Conservation (phyloP, 192 early-diverging fungal genomes). For the Coemansia sp. region DNA sequence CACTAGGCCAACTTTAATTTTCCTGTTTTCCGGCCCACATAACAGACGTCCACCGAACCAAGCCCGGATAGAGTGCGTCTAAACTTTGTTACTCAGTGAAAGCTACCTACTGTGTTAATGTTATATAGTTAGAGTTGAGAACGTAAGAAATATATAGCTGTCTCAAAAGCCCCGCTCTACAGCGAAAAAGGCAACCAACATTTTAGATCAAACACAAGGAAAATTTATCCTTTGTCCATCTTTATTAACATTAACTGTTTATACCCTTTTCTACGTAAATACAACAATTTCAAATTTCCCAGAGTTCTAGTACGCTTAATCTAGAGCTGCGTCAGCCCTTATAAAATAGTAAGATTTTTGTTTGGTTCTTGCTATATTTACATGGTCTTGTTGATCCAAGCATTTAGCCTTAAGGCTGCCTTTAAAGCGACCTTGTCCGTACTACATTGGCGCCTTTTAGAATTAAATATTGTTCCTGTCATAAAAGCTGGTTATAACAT, state of each 20-base stretch:
- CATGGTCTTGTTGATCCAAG: neutral
- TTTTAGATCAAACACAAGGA: neutral
- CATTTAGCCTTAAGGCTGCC: neutral
- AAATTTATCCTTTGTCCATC: neutral
- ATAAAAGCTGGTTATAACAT: neutral
- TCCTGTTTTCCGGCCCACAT: neutral
- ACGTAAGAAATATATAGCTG: neutral
- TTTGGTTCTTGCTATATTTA: neutral
- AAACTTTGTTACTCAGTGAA: neutral
- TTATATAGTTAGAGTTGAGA: neutral
- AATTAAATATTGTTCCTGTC: constrained; percentile 2
- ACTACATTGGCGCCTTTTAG: neutral
- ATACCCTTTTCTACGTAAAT: neutral
- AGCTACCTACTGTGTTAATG: neutral
- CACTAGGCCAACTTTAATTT: neutral
- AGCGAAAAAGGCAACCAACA: neutral
- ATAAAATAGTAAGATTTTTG: neutral
- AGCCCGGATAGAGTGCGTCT: neutral
- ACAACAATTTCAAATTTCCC: neutral
- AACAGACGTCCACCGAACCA: neutral
- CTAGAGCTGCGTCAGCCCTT: neutral
- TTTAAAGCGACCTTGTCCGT: neutral
- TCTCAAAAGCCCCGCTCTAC: neutral
- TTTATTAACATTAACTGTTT: neutral
- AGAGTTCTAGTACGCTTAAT: neutral